These are phyloP conservation scores for Nakazawaea molendinolei DNA, from an alignment of 805 yeast species.

Conservation along the genomic window DNA sequence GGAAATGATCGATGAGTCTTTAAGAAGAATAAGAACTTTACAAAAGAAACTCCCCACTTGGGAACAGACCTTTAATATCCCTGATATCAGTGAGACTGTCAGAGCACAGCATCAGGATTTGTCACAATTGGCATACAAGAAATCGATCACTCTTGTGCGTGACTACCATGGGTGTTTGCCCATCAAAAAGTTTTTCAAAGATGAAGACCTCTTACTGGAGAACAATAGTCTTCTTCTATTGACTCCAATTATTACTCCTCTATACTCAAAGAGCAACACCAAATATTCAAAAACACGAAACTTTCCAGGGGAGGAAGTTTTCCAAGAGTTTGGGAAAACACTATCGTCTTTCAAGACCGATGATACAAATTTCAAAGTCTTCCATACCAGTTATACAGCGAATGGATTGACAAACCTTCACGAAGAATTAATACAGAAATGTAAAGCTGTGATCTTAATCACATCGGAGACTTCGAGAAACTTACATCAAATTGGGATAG, in stretches of 20 bases:
- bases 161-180: conserved; percentile 48
- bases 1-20: conserved; percentile 32
- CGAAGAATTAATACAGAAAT: conserved; percentile 43
- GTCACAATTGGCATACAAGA: conserved; percentile 39
- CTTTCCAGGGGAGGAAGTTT: conserved; percentile 41
- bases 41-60: conserved; percentile 37
- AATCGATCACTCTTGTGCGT: conserved; percentile 46
- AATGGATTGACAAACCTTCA: conserved; percentile 49
- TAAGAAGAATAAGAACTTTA: conserved; percentile 36
- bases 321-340: conserved; percentile 43
- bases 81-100: conserved; percentile 21
- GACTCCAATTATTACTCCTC: conserved; percentile 29
- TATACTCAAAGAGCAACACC: conserved; percentile 17
- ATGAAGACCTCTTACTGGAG: conserved; percentile 14
- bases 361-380: conserved; percentile 34
- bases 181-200: conserved; percentile 31
- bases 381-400: conserved; percentile 54
- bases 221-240: conserved; percentile 22
- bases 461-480: conserved; percentile 55
- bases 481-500: conserved; percentile 55
- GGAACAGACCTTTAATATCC: conserved; percentile 33
- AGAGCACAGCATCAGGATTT: conserved; percentile 38
- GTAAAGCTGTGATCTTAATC: conserved; percentile 44
- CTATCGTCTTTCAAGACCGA: conserved; percentile 28
- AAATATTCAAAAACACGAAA: neutral